phyloP scores from a whole-genome alignment of 1,284 basidiomycete genomes.

The Ceratobasidium sp. region DNA sequence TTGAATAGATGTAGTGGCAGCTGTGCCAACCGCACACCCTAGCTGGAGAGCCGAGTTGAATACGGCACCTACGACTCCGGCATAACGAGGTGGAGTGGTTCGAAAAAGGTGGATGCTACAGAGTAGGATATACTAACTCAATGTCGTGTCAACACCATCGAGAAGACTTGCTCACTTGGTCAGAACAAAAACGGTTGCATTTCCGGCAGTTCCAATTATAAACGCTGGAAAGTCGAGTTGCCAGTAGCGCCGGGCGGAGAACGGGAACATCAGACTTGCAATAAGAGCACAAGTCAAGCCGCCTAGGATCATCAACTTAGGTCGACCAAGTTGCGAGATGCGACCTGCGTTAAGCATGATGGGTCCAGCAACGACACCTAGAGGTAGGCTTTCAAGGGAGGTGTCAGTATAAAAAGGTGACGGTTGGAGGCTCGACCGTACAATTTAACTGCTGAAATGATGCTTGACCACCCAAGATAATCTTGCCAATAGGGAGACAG shows the following conservation, averaged over 20 bases:
- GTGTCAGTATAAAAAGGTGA: background rate
- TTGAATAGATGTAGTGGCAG: slow-evolving; percentile 66
- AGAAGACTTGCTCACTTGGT: slow-evolving; percentile 48
- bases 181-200: slow-evolving; percentile 42
- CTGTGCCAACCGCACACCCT: slow-evolving; percentile 66
- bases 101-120: slow-evolving; percentile 68
- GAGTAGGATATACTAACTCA: background rate
- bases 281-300: slow-evolving; percentile 60
- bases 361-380: slow-evolving; percentile 51
- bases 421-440: background rate
- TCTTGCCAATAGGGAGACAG: slow-evolving; percentile 35
- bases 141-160: background rate
- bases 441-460: slow-evolving; percentile 38
- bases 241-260: slow-evolving; percentile 66
- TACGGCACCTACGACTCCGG: slow-evolving; percentile 70
- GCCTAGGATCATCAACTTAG: slow-evolving; percentile 64
- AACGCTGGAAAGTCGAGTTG: slow-evolving; percentile 65
- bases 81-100: slow-evolving; percentile 63
- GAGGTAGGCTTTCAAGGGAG: slow-evolving; percentile 26
- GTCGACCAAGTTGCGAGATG: slow-evolving; percentile 59
- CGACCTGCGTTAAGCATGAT: slow-evolving; percentile 60
- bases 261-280: slow-evolving; percentile 63
- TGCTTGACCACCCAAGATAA: slow-evolving; percentile 40
- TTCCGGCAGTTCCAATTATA: slow-evolving; percentile 45
- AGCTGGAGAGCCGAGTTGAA: slow-evolving; percentile 70